phyloP scores from a whole-genome alignment of 805 yeast species.

The Blastobotrys americana region DNA sequence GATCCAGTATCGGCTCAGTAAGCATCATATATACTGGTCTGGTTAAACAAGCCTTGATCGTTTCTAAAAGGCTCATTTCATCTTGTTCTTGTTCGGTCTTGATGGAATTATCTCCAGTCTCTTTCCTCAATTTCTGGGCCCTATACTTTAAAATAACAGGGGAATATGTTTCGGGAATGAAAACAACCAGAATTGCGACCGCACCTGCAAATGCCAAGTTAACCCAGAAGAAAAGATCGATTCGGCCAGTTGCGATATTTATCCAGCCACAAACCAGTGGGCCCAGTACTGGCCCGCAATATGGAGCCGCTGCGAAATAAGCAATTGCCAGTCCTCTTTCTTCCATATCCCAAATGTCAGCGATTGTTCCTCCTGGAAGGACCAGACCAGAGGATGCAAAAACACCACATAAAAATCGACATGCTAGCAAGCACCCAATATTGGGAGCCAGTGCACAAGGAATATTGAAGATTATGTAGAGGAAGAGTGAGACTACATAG shows the following conservation, averaged over 20 bases:
- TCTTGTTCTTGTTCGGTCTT: slow-evolving; percentile 96
- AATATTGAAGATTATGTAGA: slow-evolving; percentile 72
- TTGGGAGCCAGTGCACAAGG: slow-evolving; percentile 83
- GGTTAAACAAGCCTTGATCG: slow-evolving; percentile 57
- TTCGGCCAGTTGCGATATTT: slow-evolving; percentile 52
- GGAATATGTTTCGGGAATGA: slow-evolving; percentile 89
- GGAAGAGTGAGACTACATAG: slow-evolving; percentile 64
- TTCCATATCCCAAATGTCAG: slow-evolving; percentile 77
- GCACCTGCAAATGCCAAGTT: slow-evolving; percentile 88
- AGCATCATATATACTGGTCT: slow-evolving; percentile 70
- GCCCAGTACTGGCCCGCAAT: slow-evolving; percentile 87
- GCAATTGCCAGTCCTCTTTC: slow-evolving; percentile 87
- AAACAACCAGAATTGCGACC: slow-evolving; percentile 58
- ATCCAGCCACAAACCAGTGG: slow-evolving; percentile 86
- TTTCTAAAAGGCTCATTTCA: slow-evolving; percentile 58
- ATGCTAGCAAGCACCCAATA: slow-evolving; percentile 70
- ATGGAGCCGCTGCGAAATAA: slow-evolving; percentile 85
- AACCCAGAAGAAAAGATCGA: slow-evolving; percentile 77
- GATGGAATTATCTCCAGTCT: slow-evolving; percentile 75
- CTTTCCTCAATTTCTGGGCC: slow-evolving; percentile 63
- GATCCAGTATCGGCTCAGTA: slow-evolving; percentile 78
- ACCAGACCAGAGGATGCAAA: slow-evolving; percentile 77
- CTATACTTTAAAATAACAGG: slow-evolving; percentile 72
- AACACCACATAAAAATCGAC: slow-evolving; percentile 83
- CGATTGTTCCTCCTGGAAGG: slow-evolving; percentile 84